Conservation (phyloP, 768 basidiomycete species). For the Mycena venus region DNA sequence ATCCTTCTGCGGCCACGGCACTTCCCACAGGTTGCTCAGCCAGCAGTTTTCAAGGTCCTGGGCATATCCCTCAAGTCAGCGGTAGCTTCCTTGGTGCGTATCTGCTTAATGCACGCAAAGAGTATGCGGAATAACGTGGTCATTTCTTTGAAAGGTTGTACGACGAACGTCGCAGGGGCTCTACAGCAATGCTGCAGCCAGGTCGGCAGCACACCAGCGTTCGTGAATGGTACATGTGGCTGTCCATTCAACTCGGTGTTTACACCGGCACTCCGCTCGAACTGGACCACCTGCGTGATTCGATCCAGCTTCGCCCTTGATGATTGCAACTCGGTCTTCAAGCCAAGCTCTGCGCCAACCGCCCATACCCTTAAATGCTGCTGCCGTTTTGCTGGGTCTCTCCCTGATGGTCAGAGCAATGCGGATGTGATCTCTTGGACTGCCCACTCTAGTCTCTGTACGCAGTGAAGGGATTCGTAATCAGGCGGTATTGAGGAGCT, state of each 20-base stretch:
- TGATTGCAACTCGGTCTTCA: background rate
- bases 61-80: background rate
- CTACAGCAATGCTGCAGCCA: conserved; percentile 3
- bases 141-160: conserved; percentile 2
- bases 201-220: conserved; percentile 1
- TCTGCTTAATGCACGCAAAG: background rate
- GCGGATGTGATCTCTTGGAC: background rate
- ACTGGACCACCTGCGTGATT: background rate
- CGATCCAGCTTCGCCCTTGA: background rate
- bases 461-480: conserved; percentile 2
- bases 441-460: background rate
- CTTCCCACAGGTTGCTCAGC: conserved; percentile 6
- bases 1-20: background rate
- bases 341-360: background rate
- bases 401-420: background rate
- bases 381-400: conserved; percentile 2
- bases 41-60: conserved; percentile 6
- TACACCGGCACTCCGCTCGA: background rate
- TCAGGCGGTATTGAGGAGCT: conserved; percentile 1
- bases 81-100: conserved; percentile 3
- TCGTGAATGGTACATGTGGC: conserved; percentile 12
- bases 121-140: background rate
- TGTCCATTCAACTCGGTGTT: conserved; percentile 1
- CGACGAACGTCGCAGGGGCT: background rate
- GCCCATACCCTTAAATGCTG: background rate